These are phyloP conservation scores for Malassezia nana DNA, from an alignment of 1,284 basidiomycete genomes.

Conservation along the genomic window DNA sequence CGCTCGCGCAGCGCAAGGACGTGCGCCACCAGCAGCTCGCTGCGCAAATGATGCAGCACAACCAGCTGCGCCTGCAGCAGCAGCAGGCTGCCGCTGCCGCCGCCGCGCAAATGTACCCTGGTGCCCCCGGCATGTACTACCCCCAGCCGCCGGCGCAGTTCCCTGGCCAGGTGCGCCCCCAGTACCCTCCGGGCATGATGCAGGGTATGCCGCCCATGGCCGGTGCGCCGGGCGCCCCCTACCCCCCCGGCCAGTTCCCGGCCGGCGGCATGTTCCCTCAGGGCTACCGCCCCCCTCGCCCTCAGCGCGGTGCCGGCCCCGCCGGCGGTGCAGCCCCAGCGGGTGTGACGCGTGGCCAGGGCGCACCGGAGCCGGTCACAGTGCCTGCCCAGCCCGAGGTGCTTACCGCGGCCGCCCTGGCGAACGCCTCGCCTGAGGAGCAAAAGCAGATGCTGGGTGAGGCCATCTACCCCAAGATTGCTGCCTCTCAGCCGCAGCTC, in stretches of 20 bases:
- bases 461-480: slow-evolving; percentile 49
- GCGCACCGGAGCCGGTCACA: slow-evolving; percentile 20
- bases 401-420: slow-evolving; percentile 43
- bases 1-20: slow-evolving; percentile 94
- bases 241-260: slow-evolving; percentile 44
- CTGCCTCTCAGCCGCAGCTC: slow-evolving; percentile 39
- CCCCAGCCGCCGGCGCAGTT: slow-evolving; percentile 38
- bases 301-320: slow-evolving; percentile 36
- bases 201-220: slow-evolving; percentile 41
- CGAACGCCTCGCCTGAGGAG: slow-evolving; percentile 47
- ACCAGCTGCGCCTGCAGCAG: slow-evolving; percentile 48
- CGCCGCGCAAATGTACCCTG: slow-evolving; percentile 46
- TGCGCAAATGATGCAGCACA: slow-evolving; percentile 59
- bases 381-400: slow-evolving; percentile 27
- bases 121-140: slow-evolving; percentile 46
- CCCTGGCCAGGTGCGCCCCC: slow-evolving; percentile 45
- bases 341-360: slow-evolving; percentile 23
- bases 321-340: neutral
- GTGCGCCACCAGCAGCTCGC: slow-evolving; percentile 96
- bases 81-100: slow-evolving; percentile 29
- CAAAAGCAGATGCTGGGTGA: slow-evolving; percentile 49
- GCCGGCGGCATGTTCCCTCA: slow-evolving; percentile 40
- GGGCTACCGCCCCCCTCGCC: slow-evolving; percentile 41
- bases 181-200: slow-evolving; percentile 48
- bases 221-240: slow-evolving; percentile 28